Base-by-base conservation (phyloP, 306 rosid genomes). In the Dalbergia cultrata region DNA sequence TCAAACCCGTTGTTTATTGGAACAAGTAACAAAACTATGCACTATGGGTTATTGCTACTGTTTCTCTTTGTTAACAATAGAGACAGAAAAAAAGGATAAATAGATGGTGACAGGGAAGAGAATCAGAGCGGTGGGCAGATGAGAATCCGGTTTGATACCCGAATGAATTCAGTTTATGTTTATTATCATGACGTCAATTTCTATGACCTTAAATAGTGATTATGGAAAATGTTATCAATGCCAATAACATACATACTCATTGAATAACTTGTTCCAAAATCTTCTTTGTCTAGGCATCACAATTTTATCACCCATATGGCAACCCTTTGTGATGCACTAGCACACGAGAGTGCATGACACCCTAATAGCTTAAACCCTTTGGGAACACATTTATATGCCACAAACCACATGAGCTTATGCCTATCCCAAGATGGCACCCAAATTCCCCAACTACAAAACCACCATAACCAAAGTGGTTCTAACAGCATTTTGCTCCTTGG, bases 281-380 rank as follows among this genome's bases (percentile, higher is more conserved):
- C 45, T 34, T 82, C 35, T 0, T 50, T 81, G 79, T 26, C 2
- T 81, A 93, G 97, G 92, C 88, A 97, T 69, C 97, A 93, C 87
- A 93, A 97, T 80, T 90, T 93, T n/a, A 93, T 93, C 75, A 93
- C 98, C 2, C 97, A 93, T 71, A 87, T 97, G 77, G 98, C 98
- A 26, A 1, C 31, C 2, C 91, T 93, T 76, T 93, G 98, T 54
- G 98, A 93, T 79, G 95, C 97, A 13, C 67, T 93, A 74, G 97
- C 95, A 7, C 98, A 91, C 44, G 98, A 91, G 74, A 89, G 89
- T 70, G 90, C 95, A 47, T 89, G 98, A 70, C 89, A 84, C 78
- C 97, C 97, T 0, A 66, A 89, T 22, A 76, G 59, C 80, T 58
- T 87, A 52, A 87, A 80, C 71, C 80, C 91, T 31, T 68, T 94